These are phyloP conservation scores for Lantana camara DNA, from an alignment of 257 asterid species.

Conservation along the genomic window DNA sequence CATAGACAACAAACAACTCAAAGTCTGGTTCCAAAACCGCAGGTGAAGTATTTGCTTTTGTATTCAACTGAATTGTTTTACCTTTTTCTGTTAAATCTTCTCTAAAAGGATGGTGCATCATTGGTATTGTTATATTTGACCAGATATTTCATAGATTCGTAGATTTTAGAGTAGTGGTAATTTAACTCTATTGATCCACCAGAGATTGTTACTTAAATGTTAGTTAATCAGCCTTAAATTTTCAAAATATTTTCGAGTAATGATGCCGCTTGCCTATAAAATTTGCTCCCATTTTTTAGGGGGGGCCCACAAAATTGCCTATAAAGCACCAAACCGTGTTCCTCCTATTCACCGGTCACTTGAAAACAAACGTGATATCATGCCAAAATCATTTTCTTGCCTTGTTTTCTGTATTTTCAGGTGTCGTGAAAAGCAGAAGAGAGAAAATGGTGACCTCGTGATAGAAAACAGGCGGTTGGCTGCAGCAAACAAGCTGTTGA, in stretches of 20 bases:
- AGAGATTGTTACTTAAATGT: slow-evolving; percentile 14
- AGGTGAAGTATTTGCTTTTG: slow-evolving; percentile 36
- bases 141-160: slow-evolving; percentile 23
- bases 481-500: slow-evolving; percentile 26
- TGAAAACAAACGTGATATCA: slow-evolving; percentile 14
- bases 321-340: slow-evolving; percentile 3
- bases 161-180: slow-evolving; percentile 18
- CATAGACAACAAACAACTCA: slow-evolving; percentile 41
- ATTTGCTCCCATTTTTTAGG: background rate
- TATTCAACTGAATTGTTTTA: background rate
- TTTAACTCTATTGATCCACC: slow-evolving; percentile 23
- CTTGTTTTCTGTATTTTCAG: slow-evolving; percentile 29
- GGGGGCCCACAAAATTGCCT: slow-evolving; percentile 1
- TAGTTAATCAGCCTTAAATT: slow-evolving; percentile 22
- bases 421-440: slow-evolving; percentile 45
- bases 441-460: slow-evolving; percentile 26
- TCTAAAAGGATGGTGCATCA: slow-evolving; percentile 4
- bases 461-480: slow-evolving; percentile 35
- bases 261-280: background rate
- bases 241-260: background rate
- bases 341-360: slow-evolving; percentile 15
- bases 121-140: slow-evolving; percentile 5
- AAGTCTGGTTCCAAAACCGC: slow-evolving; percentile 66
- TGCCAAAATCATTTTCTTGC: slow-evolving; percentile 5
- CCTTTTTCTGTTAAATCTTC: background rate